Base-by-base conservation (phyloP, 768 basidiomycete species). In the Tephrocybe sp. region DNA sequence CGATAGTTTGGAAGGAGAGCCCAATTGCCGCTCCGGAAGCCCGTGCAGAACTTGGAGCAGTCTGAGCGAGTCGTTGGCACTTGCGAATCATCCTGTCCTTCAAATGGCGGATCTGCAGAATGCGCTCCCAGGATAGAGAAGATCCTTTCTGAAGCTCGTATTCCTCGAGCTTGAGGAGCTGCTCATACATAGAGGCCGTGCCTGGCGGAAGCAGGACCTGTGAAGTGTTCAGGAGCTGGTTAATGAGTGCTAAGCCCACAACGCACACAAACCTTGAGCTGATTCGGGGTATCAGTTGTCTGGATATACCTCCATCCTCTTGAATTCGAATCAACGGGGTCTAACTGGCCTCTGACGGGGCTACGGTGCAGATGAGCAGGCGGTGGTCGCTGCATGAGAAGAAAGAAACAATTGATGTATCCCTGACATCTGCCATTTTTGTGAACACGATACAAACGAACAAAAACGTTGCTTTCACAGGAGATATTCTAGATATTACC, bases 71-170 rank as follows among this genome's bases (percentile, higher is more conserved):
- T 47, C 83, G 80, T 55, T 82, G 81, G 61, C 85, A 88, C 60
- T 89, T 89, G 64, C 86, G 83, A 54, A 88, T 82, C 86, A 89
- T 87, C 51, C 87, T 79, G 63, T 89, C 87, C 70, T 89, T 89
- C 59, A 89, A 73, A 55, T 82, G 87, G 12, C 87, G 85, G 40
- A 89, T 86, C 62, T 87, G 78, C 53, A 86, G 71, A 59, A 89
- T 77, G 54, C 82, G 80, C 40, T 85, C 78, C 86, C 84, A 88
- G 50, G 79, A 78, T 18, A 83, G 73, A 27, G 68, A 60, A 3
- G 69, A 70, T 49, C 79, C 79, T 64, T 79, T 84, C 34, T 72
- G 71, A 18, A 89, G 76, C 60, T 89, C 87, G 22, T 69, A 67
- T 5, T 69, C 66, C 64, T 89, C 87, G 32, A 80, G 70, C 57